Conservation (phyloP, 257 asterid species). For the Pogostemon cablin region DNA sequence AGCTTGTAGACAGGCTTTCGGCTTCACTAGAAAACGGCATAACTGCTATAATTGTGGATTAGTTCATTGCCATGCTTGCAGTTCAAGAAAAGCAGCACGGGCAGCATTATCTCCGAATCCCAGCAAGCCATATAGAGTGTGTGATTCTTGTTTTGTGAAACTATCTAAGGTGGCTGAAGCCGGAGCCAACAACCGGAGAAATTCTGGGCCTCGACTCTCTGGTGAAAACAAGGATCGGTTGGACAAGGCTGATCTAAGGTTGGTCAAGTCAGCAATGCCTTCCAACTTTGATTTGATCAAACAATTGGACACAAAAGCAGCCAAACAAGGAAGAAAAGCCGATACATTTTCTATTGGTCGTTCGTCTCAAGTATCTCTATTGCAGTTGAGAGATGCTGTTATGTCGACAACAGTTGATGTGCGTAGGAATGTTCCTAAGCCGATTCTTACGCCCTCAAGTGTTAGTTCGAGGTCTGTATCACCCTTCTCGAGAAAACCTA, state of each 20-base stretch:
- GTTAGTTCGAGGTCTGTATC: constrained; percentile 88
- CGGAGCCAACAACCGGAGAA: constrained; percentile 66
- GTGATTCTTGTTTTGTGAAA: constrained; percentile 85
- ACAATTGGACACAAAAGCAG: constrained; percentile 81
- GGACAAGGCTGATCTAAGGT: constrained; percentile 75
- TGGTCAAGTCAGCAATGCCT: constrained; percentile 62
- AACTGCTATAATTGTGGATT: constrained; percentile 96
- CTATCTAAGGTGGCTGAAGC: constrained; percentile 78
- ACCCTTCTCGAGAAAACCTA: constrained; percentile 84
- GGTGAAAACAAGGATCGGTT: constrained; percentile 84
- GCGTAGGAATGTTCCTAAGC: constrained; percentile 68
- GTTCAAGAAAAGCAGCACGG: constrained; percentile 75
- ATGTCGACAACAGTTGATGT: constrained; percentile 51
- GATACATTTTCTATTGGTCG: constrained; percentile 75
- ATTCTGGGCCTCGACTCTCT: constrained; percentile 72
- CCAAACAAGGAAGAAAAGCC: constrained; percentile 81
- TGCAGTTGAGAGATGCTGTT: constrained; percentile 71
- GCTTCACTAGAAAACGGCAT: constrained; percentile 92
- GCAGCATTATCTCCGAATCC: constrained; percentile 98
- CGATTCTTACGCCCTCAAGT: constrained; percentile 60
- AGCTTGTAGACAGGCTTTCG: constrained; percentile 89
- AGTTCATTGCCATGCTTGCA: constrained; percentile 94
- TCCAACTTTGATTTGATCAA: constrained; percentile 80
- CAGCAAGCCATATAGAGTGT: constrained; percentile 86
- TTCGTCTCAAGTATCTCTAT: constrained; percentile 70